phyloP scores from a whole-genome alignment of 345 rosid species.

The Bruguiera parviflora region DNA sequence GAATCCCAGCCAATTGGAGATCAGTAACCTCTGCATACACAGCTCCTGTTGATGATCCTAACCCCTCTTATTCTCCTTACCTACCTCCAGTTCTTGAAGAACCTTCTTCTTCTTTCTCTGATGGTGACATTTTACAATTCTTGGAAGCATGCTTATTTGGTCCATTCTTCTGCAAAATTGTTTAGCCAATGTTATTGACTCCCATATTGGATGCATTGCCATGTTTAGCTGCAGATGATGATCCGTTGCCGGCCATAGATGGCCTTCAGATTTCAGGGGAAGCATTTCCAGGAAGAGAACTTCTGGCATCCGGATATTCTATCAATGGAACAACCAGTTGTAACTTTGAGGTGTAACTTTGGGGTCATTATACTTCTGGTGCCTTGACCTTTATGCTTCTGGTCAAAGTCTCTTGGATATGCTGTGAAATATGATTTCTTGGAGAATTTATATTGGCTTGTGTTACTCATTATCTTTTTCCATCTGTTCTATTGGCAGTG shows the following conservation, averaged over 20 bases:
- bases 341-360: slow-evolving; percentile 82
- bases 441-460: background rate
- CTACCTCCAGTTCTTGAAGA: slow-evolving; percentile 87
- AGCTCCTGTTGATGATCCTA: slow-evolving; percentile 49
- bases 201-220: slow-evolving; percentile 21
- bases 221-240: slow-evolving; percentile 79
- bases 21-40: slow-evolving; percentile 48
- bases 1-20: slow-evolving; percentile 49
- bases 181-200: slow-evolving; percentile 11
- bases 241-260: slow-evolving; percentile 78
- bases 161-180: slow-evolving; percentile 9
- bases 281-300: slow-evolving; percentile 90
- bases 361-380: background rate
- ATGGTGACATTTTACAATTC: slow-evolving; percentile 45
- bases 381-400: background rate
- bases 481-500: slow-evolving; percentile 55
- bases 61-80: slow-evolving; percentile 58
- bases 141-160: background rate
- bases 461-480: slow-evolving; percentile 11
- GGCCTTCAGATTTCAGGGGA: slow-evolving; percentile 92
- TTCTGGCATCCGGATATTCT: slow-evolving; percentile 87
- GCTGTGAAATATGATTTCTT: slow-evolving; percentile 3
- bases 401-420: slow-evolving; percentile 10
- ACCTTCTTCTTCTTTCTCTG: slow-evolving; percentile 85
- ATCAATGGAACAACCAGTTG: slow-evolving; percentile 97